phyloP scores from a whole-genome alignment of 371 early-diverging fungal species.

The Thermomucor indicae-seudaticae region DNA sequence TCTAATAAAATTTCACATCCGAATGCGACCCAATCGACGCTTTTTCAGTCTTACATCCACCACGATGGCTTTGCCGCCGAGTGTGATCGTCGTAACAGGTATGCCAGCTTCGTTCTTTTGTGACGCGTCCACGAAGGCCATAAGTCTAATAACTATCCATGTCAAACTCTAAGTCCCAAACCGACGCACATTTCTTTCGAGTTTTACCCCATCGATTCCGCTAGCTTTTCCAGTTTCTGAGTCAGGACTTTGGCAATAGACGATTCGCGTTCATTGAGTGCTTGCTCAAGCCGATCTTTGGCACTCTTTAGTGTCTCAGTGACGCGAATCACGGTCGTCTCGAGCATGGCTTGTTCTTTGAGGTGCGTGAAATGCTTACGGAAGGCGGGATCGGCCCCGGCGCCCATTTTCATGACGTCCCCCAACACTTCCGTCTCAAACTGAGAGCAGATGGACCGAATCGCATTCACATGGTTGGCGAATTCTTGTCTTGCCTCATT shows the following conservation, averaged over 20 bases:
- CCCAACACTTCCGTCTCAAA: constrained; percentile 57
- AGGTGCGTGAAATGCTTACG: constrained; percentile 54
- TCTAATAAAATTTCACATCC: no score
- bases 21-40: no score
- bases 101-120: constrained; percentile 32
- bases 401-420: constrained; percentile 56
- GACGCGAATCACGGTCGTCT: constrained; percentile 47
- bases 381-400: constrained; percentile 50
- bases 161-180: neutral
- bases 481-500: constrained; percentile 46
- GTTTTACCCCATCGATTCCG: constrained; percentile 38
- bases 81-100: constrained; percentile 49
- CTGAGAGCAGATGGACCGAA: constrained; percentile 53
- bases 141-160: constrained; percentile 22
- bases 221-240: constrained; percentile 30
- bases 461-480: constrained; percentile 42
- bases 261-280: constrained; percentile 40
- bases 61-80: constrained; percentile 58
- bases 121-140: constrained; percentile 49
- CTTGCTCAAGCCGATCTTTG: constrained; percentile 33
- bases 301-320: constrained; percentile 44
- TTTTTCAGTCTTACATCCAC: constrained; percentile 55
- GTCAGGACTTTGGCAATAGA: constrained; percentile 37
- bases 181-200: neutral
- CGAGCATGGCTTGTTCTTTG: constrained; percentile 52